Conservation (phyloP, 495 filamentous ascomycete species). For the Penicillium turbatum region DNA sequence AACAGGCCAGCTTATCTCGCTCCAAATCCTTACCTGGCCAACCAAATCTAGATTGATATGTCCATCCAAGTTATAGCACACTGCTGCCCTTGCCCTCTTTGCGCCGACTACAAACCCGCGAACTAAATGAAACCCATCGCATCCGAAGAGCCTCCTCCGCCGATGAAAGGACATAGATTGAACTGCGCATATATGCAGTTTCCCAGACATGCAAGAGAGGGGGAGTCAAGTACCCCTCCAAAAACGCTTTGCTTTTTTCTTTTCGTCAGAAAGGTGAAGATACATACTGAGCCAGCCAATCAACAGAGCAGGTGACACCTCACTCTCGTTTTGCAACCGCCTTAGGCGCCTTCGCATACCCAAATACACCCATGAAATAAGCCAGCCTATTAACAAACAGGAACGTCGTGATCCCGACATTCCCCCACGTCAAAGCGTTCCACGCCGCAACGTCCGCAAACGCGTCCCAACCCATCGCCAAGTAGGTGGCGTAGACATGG, state of each 20-base stretch:
- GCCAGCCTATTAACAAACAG: conserved; percentile 52
- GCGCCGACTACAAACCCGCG: neutral
- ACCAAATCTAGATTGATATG: neutral
- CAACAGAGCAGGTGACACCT: conserved; percentile 1
- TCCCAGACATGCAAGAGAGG: neutral
- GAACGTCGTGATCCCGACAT: conserved; percentile 57
- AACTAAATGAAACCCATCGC: conserved; percentile 2
- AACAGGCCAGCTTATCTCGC: neutral
- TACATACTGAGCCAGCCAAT: neutral
- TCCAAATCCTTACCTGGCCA: neutral
- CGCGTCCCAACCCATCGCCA: conserved; percentile 51
- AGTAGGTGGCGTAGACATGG: conserved; percentile 60
- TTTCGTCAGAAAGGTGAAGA: neutral
- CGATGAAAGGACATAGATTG: neutral
- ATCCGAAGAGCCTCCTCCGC: conserved; percentile 6
- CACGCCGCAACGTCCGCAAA: conserved; percentile 54
- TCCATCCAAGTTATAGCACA: neutral
- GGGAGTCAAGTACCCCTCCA: neutral
- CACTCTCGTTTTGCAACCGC: conserved; percentile 24
- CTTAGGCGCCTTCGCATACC: conserved; percentile 32
- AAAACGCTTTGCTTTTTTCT: neutral
- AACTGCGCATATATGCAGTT: neutral
- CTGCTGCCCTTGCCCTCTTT: neutral
- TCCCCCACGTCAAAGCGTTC: conserved; percentile 71
- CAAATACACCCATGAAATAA: conserved; percentile 58